phyloP scores from a whole-genome alignment of 78 protist species.

The Acrasis kona region DNA sequence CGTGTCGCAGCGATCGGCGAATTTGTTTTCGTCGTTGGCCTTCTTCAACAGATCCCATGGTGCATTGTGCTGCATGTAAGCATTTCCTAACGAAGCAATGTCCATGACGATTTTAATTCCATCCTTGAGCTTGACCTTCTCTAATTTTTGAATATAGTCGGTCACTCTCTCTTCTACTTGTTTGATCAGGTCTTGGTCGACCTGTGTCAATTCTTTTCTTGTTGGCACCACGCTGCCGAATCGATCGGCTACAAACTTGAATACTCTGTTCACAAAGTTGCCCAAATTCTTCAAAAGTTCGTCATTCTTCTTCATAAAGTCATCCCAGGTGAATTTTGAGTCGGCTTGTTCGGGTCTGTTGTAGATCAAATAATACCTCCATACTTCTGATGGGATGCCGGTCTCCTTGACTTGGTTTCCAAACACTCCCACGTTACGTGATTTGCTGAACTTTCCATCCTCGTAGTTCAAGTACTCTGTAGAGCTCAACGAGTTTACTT shows the following conservation, averaged over 20 bases:
- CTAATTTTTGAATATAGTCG: conserved; percentile 11
- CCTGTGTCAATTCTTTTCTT: neutral
- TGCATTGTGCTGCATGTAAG: conserved; percentile 42
- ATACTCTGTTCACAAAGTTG: conserved; percentile 60
- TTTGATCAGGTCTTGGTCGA: neutral
- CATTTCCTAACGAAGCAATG: conserved; percentile 39
- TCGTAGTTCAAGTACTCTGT: conserved; percentile 76
- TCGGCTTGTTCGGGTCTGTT: conserved; percentile 67
- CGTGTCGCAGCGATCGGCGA: too few relatives aligned
- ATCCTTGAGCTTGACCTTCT: conserved; percentile 26
- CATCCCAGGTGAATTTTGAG: conserved; percentile 42
- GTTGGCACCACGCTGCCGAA: conserved; percentile 13
- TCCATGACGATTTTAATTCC: conserved; percentile 40
- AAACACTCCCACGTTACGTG: conserved; percentile 74
- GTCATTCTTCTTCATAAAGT: conserved; percentile 36
- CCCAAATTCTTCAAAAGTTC: conserved; percentile 76
- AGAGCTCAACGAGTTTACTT: neutral
- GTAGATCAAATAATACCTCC: conserved; percentile 58
- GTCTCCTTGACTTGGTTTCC: conserved; percentile 63
- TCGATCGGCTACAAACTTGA: neutral
- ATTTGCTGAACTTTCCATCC: conserved; percentile 68
- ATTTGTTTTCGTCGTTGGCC: too few relatives aligned
- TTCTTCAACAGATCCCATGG: conserved; percentile 46
- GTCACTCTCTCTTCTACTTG: conserved; percentile 11
- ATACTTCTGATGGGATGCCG: conserved; percentile 56